Evolutionary conservation across 208 protist genomes (phyloP).

Genomic region (Wallacemonas sp.): DNA sequence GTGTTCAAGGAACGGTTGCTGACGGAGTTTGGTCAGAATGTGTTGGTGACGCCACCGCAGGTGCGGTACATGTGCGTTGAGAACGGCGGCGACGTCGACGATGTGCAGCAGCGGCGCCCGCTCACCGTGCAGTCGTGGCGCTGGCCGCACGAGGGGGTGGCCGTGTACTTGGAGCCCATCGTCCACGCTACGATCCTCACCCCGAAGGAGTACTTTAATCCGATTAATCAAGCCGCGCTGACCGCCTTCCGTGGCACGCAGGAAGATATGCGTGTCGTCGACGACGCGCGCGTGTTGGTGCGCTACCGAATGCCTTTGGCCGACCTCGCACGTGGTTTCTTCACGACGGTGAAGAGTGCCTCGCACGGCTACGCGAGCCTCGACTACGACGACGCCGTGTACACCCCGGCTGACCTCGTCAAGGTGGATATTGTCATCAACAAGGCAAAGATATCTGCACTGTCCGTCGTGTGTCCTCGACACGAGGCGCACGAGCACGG

Average conservation of each 20-base stretch:
- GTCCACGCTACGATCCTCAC: slow-evolving; percentile 88
- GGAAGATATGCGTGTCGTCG: slow-evolving; percentile 71
- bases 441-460: slow-evolving; percentile 89
- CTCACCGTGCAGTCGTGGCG: slow-evolving; percentile 78
- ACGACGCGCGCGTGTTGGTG: slow-evolving; percentile 63
- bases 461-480: slow-evolving; percentile 87
- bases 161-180: slow-evolving; percentile 89
- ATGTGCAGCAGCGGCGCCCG: slow-evolving; percentile 24
- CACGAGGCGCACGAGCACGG: slow-evolving; percentile 56
- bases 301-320: slow-evolving; percentile 92
- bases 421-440: slow-evolving; percentile 94
- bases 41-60: slow-evolving; percentile 94
- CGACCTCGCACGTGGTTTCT: slow-evolving; percentile 96
- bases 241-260: slow-evolving; percentile 65
- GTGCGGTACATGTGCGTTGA: slow-evolving; percentile 89
- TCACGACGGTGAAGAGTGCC: slow-evolving; percentile 89
- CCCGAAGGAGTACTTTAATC: slow-evolving; percentile 86
- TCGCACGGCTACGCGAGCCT: slow-evolving; percentile 94
- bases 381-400: slow-evolving; percentile 94
- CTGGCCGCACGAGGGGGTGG: slow-evolving; percentile 83
- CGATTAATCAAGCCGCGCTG: slow-evolving; percentile 80
- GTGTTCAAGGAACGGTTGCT: slow-evolving; percentile 96
- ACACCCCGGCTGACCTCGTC: slow-evolving; percentile 85
- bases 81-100: slow-evolving; percentile 24
- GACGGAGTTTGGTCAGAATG: slow-evolving; percentile 87